Evolutionary conservation across 2,329 filamentous ascomycete species (phyloP), one percentile per base, ranked within the genome.

Genomic region (Diplocarpon rosae): DNA sequence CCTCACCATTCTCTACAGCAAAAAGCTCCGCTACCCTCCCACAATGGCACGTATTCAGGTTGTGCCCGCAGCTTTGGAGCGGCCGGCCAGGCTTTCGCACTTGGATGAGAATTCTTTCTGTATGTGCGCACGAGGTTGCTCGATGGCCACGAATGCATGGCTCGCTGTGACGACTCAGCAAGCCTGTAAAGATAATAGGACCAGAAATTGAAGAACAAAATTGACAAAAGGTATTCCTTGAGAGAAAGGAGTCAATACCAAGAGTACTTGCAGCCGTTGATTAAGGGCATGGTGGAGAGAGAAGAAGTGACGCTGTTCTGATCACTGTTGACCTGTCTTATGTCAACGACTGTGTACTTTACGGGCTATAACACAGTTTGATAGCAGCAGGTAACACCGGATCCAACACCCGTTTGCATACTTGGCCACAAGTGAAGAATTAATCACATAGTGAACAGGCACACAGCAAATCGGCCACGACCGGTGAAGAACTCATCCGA

Each of bases 61-160:
- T 46, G 36, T 58, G 55, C 3, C 51, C 56, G 35, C 57, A 59
- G 17, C 45, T 55, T 32, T 59, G 52, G 11, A 59, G 52, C 3
- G 57, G 56, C 20, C 56, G 42, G 8, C 57, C 57, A 1, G 56
- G 57, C 36, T 57, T 59, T 5, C 57, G 55, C 5, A 59, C 57
- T 42, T 54, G 49, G 17, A 59, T 38, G 8, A 58, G 38, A 5
- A 59, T 38, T 28, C 57, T 40, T 37, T 57, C 56, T 1, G 46
- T 54, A 30, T 59, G 57, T 2, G 46, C 34, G 28, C 57, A 59
- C 7, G 46, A 53, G 36, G 55, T 58, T 10, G 56, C 55, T 42
- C 57, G 45, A 28, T 59, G 57, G 2, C 56, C 57, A n/a, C 57
- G 51, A 29, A 59, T 56, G 30, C 56, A 59, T 33, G 57, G 53